These are phyloP conservation scores for Eucalyptus brandiana DNA, from an alignment of 345 rosid species.

Conservation along the genomic window DNA sequence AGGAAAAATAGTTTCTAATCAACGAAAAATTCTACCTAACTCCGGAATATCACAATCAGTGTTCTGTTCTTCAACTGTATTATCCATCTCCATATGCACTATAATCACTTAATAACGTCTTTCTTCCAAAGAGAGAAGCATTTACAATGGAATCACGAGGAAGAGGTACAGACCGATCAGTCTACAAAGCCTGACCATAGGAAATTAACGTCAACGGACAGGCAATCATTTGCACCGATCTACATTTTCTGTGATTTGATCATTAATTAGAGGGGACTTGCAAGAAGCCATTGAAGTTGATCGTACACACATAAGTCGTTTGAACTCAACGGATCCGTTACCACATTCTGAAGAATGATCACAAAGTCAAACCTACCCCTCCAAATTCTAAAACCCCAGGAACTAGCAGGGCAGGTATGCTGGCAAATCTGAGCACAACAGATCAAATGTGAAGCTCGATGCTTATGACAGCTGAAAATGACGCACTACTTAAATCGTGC, in stretches of 20 bases:
- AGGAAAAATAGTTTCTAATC: background rate
- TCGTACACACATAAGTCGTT: background rate
- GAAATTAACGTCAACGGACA: background rate
- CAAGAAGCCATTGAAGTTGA: background rate
- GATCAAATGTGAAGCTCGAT: no score
- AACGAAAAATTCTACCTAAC: background rate
- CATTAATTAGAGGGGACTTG: background rate
- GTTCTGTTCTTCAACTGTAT: background rate
- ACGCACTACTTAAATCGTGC: no score
- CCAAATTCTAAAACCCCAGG: background rate
- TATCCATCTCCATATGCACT: background rate
- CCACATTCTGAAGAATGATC: background rate
- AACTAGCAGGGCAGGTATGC: no score
- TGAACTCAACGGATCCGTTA: background rate
- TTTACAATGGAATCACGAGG: background rate
- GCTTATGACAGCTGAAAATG: no score
- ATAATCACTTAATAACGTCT: background rate
- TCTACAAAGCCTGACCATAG: background rate
- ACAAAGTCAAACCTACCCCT: background rate
- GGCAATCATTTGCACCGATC: background rate
- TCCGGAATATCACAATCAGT: background rate
- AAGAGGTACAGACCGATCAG: background rate
- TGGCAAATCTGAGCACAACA: no score
- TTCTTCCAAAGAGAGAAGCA: background rate
- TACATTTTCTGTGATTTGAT: background rate